Percentiles rank a stretch among this genome's conserved stretches.
Conservation (phyloP, 441 rosid genomes). For the Syzygium syzygioides region DNA sequence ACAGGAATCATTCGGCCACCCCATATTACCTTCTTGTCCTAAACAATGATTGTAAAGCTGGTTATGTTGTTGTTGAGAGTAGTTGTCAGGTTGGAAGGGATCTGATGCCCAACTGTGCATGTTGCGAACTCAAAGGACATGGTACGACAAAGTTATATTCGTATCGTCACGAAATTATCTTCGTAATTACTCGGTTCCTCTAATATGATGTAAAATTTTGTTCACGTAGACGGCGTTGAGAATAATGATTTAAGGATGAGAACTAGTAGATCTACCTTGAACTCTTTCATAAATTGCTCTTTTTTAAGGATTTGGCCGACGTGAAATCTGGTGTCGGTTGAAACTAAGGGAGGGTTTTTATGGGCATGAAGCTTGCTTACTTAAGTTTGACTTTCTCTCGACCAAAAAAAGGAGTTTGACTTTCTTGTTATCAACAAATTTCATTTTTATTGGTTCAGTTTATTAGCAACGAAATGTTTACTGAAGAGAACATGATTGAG, state of each 20-base stretch:
- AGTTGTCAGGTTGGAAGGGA: constrained; percentile 16
- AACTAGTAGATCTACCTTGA: background rate
- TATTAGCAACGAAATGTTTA: background rate
- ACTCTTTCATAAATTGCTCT: background rate
- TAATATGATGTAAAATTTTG: background rate
- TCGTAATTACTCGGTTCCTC: background rate
- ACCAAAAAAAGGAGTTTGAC: background rate
- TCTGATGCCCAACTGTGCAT: background rate
- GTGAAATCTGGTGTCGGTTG: background rate
- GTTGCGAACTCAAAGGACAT: background rate
- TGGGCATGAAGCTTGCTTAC: background rate
- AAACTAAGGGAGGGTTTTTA: background rate
- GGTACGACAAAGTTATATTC: background rate
- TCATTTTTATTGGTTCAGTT: background rate
- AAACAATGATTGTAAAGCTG: background rate
- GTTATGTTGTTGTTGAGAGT: background rate
- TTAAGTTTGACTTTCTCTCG: background rate
- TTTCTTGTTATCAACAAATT: background rate
- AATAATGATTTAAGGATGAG: background rate
- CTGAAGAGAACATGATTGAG: background rate
- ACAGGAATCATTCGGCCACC: background rate
- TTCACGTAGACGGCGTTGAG: too few species aligned
- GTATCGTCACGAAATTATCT: background rate
- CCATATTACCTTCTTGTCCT: background rate
- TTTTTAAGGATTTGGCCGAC: background rate